These are phyloP conservation scores for Fraxinus dipetala DNA, from an alignment of 305 asterid genomes.

Conservation along the genomic window DNA sequence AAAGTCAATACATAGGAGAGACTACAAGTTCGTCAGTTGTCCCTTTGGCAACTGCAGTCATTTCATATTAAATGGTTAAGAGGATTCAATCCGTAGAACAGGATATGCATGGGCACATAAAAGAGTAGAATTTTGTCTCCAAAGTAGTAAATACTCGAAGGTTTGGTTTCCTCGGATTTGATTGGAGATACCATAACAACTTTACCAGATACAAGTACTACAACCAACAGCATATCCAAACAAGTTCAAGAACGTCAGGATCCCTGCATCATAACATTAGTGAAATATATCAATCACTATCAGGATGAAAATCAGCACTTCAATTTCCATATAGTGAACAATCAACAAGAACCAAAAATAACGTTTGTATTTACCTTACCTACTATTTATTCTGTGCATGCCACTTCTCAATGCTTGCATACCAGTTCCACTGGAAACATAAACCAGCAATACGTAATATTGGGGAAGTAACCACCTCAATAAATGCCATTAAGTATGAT, in stretches of 20 bases:
- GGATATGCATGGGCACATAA: background rate
- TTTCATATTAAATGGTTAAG: background rate
- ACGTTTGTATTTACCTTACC: background rate
- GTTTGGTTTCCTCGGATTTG: background rate
- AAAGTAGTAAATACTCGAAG: background rate
- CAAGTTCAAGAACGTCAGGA: background rate
- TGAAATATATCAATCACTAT: background rate
- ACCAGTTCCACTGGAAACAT: conserved; percentile 89
- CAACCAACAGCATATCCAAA: background rate
- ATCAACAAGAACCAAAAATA: background rate
- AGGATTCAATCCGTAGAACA: background rate
- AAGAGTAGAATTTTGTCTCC: background rate
- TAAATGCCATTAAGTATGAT: conserved; percentile 69
- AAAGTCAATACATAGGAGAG: background rate
- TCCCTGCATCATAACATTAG: background rate
- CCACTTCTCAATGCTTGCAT: conserved; percentile 58
- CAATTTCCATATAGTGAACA: background rate
- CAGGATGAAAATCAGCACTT: background rate
- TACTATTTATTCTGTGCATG: conserved; percentile 42
- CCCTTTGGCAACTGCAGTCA: background rate
- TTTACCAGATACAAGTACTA: background rate
- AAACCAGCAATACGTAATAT: conserved; percentile 64
- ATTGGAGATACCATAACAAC: background rate
- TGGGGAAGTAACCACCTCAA: conserved; percentile 66
- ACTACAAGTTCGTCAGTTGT: background rate